A percentile compares a stretch with the other conserved stretches of the same genome.
Evolutionary conservation across 2,329 filamentous ascomycete genomes (phyloP).

Genomic region (Chaetoscypha palmicola): DNA sequence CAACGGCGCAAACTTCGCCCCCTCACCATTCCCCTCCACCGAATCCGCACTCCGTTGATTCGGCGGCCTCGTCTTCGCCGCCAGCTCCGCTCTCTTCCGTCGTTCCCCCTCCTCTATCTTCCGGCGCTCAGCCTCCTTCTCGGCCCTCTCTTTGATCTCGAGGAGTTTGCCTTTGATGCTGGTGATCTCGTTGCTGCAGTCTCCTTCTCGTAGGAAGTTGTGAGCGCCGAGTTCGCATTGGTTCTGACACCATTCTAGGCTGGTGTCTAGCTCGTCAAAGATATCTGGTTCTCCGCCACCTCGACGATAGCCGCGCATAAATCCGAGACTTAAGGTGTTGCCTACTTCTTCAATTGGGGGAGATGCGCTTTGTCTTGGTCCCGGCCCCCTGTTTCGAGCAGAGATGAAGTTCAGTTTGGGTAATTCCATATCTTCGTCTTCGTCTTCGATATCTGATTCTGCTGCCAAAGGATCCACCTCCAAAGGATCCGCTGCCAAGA

Average conservation of each 20-base stretch:
- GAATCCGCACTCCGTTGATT: no score
- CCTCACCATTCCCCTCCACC: no score
- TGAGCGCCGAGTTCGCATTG: constrained; percentile 83
- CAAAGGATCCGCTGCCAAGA: constrained; percentile 8
- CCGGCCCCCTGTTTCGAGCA: constrained; percentile 35
- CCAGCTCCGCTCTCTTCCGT: background rate
- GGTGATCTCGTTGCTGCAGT: constrained; percentile 70
- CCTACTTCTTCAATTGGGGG: constrained; percentile 8
- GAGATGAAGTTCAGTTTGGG: constrained; percentile 34
- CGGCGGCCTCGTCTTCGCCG: no score
- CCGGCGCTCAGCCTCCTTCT: constrained; percentile 23
- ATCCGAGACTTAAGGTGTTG: constrained; percentile 16
- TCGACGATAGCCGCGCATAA: constrained; percentile 23
- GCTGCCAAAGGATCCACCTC: background rate
- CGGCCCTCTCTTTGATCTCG: constrained; percentile 47
- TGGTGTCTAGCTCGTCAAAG: constrained; percentile 70
- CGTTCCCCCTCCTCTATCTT: constrained; percentile 15
- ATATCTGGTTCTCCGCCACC: constrained; percentile 35
- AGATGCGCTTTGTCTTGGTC: constrained; percentile 18
- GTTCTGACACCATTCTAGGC: constrained; percentile 70
- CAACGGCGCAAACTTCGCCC: no score
- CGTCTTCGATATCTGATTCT: constrained; percentile 20
- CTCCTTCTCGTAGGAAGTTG: constrained; percentile 80
- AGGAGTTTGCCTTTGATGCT: constrained; percentile 42
- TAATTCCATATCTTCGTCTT: constrained; percentile 25